Percentiles rank a stretch among this genome's conserved stretches.
phyloP scores from a whole-genome alignment of 2,329 filamentous ascomycete species.

The Penicillium sp. region DNA sequence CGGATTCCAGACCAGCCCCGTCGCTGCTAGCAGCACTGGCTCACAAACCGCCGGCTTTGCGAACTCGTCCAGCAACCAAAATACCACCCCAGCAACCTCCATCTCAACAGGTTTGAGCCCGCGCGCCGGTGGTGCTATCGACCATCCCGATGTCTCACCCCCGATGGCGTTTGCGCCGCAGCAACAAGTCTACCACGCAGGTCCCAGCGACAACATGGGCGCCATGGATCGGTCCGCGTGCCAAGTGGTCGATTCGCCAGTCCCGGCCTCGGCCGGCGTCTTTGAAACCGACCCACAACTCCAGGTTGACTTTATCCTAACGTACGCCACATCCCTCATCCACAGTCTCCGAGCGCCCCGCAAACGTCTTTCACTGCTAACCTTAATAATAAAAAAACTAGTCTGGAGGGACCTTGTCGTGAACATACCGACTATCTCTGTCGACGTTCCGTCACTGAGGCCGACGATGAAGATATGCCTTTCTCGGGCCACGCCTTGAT shows the following conservation, averaged over 20 bases:
- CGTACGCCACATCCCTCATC: slow-evolving; percentile 38
- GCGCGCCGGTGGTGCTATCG: slow-evolving; percentile 27
- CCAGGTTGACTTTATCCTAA: slow-evolving; percentile 53
- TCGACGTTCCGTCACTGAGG: slow-evolving; percentile 67
- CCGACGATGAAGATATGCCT: slow-evolving; percentile 63
- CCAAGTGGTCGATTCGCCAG: slow-evolving; percentile 22
- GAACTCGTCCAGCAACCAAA: slow-evolving; percentile 28
- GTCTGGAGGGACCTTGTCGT: slow-evolving; percentile 59
- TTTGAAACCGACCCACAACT: slow-evolving; percentile 53
- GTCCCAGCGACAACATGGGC: slow-evolving; percentile 29
- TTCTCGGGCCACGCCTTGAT: slow-evolving; percentile 90
- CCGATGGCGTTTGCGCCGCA: slow-evolving; percentile 29
- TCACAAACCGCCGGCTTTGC: slow-evolving; percentile 35
- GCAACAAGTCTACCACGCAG: slow-evolving; percentile 26
- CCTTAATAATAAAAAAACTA: slow-evolving; percentile 40
- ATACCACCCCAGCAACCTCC: slow-evolving; percentile 40
- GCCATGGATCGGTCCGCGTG: slow-evolving; percentile 29
- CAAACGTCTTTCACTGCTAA: background rate
- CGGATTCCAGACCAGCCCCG: slow-evolving; percentile 44
- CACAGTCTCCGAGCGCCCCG: background rate
- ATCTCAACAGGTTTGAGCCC: slow-evolving; percentile 39
- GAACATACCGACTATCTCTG: slow-evolving; percentile 78
- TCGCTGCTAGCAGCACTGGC: slow-evolving; percentile 43
- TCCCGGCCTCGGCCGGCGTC: slow-evolving; percentile 39
- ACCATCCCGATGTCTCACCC: slow-evolving; percentile 35